Evolutionary conservation across 495 filamentous ascomycete species (phyloP), one percentile per base, ranked within the genome.

Genomic region (Lophiostoma macrostomum): DNA sequence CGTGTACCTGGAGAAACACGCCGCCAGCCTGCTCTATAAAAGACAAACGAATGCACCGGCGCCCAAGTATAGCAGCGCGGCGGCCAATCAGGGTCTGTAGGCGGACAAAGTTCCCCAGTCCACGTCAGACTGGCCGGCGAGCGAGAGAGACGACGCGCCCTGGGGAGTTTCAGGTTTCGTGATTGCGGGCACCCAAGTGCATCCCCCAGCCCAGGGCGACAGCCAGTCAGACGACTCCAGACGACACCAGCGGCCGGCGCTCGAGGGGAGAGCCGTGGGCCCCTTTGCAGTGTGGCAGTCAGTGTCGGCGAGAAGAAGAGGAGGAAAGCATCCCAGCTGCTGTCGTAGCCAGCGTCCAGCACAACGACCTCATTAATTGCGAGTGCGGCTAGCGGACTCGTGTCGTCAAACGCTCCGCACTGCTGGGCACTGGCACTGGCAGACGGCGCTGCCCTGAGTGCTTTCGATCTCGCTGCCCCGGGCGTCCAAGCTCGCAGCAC

Each of bases 181-280:
- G 46, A 35, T 53, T 53, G 50, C 50, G 50, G 38, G 14, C 19
- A n/a, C 34, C 29, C 19, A 11, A n/a, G 32, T 19, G 34, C 34
- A 16, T 38, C 42, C 42, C 29, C 23, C 24, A 11, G 38, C 16
- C 20, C 12, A 5, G 10, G 6, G 2, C 12, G n/a, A 6, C 36
- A 41, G 50, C 50, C 50, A 53, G 18, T 53, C 50, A 53, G 34
- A n/a, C n/a, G n/a, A n/a, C n/a, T n/a, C n/a, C n/a, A n/a, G n/a
- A n/a, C n/a, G n/a, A n/a, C n/a, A n/a, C n/a, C n/a, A n/a, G n/a
- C n/a, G n/a, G n/a, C n/a, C n/a, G n/a, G n/a, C n/a, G n/a, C n/a
- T n/a, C n/a, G n/a, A n/a, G n/a, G n/a, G n/a, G n/a, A n/a, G n/a
- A n/a, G n/a, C n/a, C n/a, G n/a, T n/a, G n/a, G n/a, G n/a, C n/a